Conservation (phyloP, 2,329 filamentous ascomycete genomes). For the Corniculantispora saksenae region DNA sequence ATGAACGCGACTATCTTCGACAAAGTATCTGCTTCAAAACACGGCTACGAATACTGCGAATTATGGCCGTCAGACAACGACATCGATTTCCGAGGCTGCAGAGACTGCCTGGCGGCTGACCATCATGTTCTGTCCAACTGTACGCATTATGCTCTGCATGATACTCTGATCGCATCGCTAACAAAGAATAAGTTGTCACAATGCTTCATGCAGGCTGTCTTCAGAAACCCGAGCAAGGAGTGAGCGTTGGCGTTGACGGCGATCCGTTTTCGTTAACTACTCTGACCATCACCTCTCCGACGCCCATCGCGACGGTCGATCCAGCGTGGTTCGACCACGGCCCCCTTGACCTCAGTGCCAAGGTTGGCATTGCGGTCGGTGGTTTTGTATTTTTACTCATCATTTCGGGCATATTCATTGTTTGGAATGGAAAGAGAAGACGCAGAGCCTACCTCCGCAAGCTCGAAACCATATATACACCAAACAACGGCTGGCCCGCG, state of each 20-base stretch:
- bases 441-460: slow-evolving; percentile 53
- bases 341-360: slow-evolving; percentile 53
- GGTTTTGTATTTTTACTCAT: slow-evolving; percentile 50
- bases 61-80: slow-evolving; percentile 44
- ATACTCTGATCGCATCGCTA: slow-evolving; percentile 24
- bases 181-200: slow-evolving; percentile 42
- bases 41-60: slow-evolving; percentile 56
- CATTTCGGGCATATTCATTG: slow-evolving; percentile 51
- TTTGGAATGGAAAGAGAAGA: slow-evolving; percentile 58
- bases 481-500: slow-evolving; percentile 44
- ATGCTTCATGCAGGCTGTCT: slow-evolving; percentile 58
- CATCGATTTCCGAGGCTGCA: slow-evolving; percentile 43
- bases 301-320: slow-evolving; percentile 40
- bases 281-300: slow-evolving; percentile 53
- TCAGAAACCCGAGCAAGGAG: slow-evolving; percentile 50
- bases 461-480: slow-evolving; percentile 42
- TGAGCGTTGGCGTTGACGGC: slow-evolving; percentile 52
- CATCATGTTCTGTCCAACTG: slow-evolving; percentile 55
- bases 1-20: slow-evolving; percentile 48
- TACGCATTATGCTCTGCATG: slow-evolving; percentile 27
- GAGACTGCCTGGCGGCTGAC: slow-evolving; percentile 45
- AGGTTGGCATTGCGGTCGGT: slow-evolving; percentile 60
- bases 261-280: slow-evolving; percentile 49
- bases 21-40: slow-evolving; percentile 47
- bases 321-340: slow-evolving; percentile 44